Conservation (phyloP, 768 basidiomycete species). For the Suillus placidus region DNA sequence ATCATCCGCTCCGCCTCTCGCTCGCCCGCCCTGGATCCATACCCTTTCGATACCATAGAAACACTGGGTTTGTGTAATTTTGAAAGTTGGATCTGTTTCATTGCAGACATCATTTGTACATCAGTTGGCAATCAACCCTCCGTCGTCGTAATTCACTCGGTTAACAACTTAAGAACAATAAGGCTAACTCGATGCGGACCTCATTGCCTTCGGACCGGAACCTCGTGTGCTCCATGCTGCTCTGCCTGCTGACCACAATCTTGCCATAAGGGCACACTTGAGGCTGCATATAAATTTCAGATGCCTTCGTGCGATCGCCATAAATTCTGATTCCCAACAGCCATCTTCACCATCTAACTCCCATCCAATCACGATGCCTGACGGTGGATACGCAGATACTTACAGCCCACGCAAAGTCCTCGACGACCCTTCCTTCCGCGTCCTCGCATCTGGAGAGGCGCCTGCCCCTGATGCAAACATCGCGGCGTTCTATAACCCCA, state of each 20-base stretch:
- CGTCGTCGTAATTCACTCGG: background rate
- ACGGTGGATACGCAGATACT: constrained; percentile 39
- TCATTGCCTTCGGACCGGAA: constrained; percentile 4
- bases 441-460: constrained; percentile 53
- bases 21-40: constrained; percentile 18
- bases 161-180: background rate
- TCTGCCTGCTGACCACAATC: background rate
- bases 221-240: background rate
- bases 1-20: background rate
- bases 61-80: constrained; percentile 27
- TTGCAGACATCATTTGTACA: constrained; percentile 23
- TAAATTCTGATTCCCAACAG: background rate
- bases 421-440: constrained; percentile 55
- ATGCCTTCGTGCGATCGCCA: background rate
- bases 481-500: constrained; percentile 66
- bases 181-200: background rate
- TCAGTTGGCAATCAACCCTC: constrained; percentile 9
- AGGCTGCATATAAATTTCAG: background rate
- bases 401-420: constrained; percentile 61
- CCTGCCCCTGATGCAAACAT: constrained; percentile 53
- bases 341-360: background rate
- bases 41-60: constrained; percentile 34
- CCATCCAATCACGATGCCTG: constrained; percentile 21
- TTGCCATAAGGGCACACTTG: background rate
- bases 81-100: constrained; percentile 18